Conservation (phyloP, 2,329 filamentous ascomycete genomes). For the Sporothrix sp. region DNA sequence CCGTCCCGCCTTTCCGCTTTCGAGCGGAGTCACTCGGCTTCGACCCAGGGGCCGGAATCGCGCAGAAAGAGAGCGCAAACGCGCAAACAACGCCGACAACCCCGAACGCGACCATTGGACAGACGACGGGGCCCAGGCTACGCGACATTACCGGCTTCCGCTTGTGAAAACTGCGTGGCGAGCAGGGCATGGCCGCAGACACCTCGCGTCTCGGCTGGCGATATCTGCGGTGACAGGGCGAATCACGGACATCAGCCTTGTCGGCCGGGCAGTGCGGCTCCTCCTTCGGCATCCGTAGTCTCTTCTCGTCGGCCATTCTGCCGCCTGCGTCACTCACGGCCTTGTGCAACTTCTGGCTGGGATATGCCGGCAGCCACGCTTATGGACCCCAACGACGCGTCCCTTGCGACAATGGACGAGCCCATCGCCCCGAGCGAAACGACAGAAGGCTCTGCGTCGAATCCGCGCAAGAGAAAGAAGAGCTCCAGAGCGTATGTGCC, state of each 20-base stretch:
- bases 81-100: not conserved
- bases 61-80: not conserved
- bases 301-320: not conserved
- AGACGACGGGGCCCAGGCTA: not conserved
- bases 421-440: conserved; percentile 12
- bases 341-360: not conserved
- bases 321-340: not conserved
- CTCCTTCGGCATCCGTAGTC: no score
- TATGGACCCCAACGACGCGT: conserved; percentile 15
- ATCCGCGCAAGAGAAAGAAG: conserved; percentile 29
- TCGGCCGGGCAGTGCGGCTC: not conserved
- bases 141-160: not conserved
- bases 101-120: no score
- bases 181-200: conserved; percentile 1
- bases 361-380: conserved; percentile 1
- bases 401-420: conserved; percentile 12
- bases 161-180: not conserved
- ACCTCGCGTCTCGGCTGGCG: not conserved
- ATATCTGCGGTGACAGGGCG: conserved; percentile 4
- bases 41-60: not conserved
- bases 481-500: conserved; percentile 26
- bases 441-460: conserved; percentile 20
- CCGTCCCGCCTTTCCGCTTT: no score
- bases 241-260: not conserved
- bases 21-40: conserved; percentile 2